Conservation (phyloP, 2,329 filamentous ascomycete species). For the Dendryphion nanum region DNA sequence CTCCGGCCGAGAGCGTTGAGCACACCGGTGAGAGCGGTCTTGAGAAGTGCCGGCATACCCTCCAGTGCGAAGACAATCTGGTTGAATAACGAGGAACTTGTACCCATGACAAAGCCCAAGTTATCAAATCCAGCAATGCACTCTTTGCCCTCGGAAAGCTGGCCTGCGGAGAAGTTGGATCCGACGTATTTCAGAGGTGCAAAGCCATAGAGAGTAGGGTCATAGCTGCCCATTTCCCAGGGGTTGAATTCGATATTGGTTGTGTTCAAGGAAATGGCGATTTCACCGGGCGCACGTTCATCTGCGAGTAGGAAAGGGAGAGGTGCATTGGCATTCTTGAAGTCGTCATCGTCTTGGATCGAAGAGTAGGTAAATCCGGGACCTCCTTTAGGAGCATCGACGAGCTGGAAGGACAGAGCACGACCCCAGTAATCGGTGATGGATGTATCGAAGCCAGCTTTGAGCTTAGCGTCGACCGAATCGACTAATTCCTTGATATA, state of each 20-base stretch:
- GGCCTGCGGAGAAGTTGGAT: conserved; percentile 67
- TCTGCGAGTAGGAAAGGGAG: conserved; percentile 74
- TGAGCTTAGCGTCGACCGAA: conserved; percentile 59
- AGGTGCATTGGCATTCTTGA: conserved; percentile 62
- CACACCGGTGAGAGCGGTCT: conserved; percentile 52
- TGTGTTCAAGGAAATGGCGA: conserved; percentile 65
- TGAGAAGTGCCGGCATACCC: conserved; percentile 50
- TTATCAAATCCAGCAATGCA: conserved; percentile 84
- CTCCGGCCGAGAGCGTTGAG: conserved; percentile 56
- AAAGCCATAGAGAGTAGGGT: conserved; percentile 70
- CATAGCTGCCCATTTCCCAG: conserved; percentile 75
- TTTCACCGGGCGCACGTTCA: conserved; percentile 61
- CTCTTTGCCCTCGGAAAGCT: conserved; percentile 52
- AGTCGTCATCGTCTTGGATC: conserved; percentile 63
- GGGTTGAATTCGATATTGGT: conserved; percentile 78
- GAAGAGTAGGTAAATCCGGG: conserved; percentile 78
- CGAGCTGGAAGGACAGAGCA: conserved; percentile 80
- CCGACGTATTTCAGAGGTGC: conserved; percentile 70
- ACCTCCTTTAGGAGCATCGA: conserved; percentile 73
- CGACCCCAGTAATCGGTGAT: conserved; percentile 89
- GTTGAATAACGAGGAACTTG: conserved; percentile 83
- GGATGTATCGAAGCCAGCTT: conserved; percentile 63
- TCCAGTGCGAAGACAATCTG: conserved; percentile 67
- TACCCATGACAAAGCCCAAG: conserved; percentile 80
- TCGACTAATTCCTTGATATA: conserved; percentile 64